Evolutionary conservation across 1,139 yeast species (phyloP), one percentile per base, ranked within the genome.

Genomic region (Arxiozyma bovina): DNA sequence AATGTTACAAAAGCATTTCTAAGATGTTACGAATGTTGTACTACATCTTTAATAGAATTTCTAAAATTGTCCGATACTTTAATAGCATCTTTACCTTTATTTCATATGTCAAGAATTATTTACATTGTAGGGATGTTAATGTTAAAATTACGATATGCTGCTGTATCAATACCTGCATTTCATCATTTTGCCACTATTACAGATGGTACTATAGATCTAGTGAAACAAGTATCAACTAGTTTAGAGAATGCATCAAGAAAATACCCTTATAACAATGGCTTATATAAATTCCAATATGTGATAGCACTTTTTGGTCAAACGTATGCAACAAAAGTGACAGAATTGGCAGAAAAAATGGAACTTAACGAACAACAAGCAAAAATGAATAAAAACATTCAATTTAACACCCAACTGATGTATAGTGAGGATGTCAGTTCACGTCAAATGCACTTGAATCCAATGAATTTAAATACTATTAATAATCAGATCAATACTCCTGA

Each of bases 81-180:
- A 38, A 70, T 84, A 45, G 79, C 85, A 0, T 69, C 76, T 3
- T 72, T 82, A 51, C 95, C 95, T 1, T 72, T 85, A 55, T 77
- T 82, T 57, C 80, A 80, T 60, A 79, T 80, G 54, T 77, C 89
- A 1, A 73, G 95, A 61, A 71, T 87, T 53, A 78, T 85, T 50
- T 85, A 83, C 64, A 81, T 87, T 1, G 82, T 83, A 0, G 87
- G 89, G 12, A 80, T 83, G 74, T 53, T 63, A 30, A 70, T 85
- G 18, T 70, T 85, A 53, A 75, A 87, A 57, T 71, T 84, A 50
- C 71, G 89, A 42, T 82, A 77, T 60, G 70, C 82, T 53, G 76
- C 79, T 20, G 66, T 83, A 43, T 77, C 83, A 6, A 72, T 81
- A 17, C 84, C 87, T 1, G 74, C 78, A 40, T 75, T 79, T 55